These are phyloP conservation scores for Spatholobus suberectus DNA, from an alignment of 306 rosid genomes.

Conservation along the genomic window DNA sequence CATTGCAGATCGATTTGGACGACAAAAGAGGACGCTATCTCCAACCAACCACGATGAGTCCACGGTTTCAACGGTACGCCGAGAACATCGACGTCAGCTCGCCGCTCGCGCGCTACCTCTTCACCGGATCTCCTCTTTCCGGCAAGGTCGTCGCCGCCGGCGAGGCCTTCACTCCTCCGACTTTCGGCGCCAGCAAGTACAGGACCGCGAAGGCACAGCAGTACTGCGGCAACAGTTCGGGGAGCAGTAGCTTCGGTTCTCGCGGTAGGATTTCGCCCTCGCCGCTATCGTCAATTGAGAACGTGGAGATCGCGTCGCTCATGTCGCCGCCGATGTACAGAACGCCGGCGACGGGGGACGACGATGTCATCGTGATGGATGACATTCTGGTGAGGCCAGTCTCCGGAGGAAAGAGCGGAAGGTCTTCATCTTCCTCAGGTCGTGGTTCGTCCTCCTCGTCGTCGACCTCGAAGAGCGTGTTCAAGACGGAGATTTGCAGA, in stretches of 20 bases:
- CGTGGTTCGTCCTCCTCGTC: conserved; percentile 35
- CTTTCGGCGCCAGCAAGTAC: conserved; percentile 41
- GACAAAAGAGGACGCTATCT: conserved; percentile 50
- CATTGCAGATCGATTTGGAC: conserved; percentile 44
- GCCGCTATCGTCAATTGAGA: conserved; percentile 65
- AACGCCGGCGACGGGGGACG: conserved; percentile 63
- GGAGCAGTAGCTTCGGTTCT: conserved; percentile 50
- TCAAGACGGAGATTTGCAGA: conserved; percentile 46
- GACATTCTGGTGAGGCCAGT: conserved; percentile 56
- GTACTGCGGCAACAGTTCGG: conserved; percentile 35
- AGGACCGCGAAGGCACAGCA: conserved; percentile 30
- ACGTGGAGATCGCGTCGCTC: conserved; percentile 51
- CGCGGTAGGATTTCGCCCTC: conserved; percentile 51
- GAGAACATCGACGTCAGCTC: conserved; percentile 58
- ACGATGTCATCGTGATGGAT: conserved; percentile 78
- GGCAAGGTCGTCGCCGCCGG: conserved; percentile 31
- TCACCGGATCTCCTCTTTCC: conserved; percentile 52
- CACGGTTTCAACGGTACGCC: conserved; percentile 46
- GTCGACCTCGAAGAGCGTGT: conserved; percentile 38
- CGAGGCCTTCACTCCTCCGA: conserved; percentile 46
- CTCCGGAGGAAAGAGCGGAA: conserved; percentile 47
- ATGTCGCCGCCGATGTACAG: conserved; percentile 53
- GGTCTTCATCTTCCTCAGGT: conserved; percentile 51
- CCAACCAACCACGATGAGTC: conserved; percentile 43
- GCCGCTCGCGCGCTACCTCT: conserved; percentile 54